These are phyloP conservation scores for Apiospora aurea DNA, from an alignment of 2,329 filamentous ascomycete species.

Conservation along the genomic window DNA sequence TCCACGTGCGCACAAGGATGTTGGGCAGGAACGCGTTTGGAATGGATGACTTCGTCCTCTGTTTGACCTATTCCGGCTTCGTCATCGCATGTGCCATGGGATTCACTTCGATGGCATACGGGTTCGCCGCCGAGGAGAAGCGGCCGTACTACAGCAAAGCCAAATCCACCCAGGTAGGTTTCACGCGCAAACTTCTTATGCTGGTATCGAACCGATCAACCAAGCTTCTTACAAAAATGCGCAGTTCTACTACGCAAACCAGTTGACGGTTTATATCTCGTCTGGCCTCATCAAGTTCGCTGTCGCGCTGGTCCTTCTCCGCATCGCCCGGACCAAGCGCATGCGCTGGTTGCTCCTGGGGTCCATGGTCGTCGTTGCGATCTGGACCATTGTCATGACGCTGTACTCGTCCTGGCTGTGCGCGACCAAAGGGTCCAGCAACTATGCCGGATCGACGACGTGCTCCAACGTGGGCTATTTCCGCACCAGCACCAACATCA, in stretches of 20 bases:
- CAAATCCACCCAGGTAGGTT: slow-evolving; percentile 31
- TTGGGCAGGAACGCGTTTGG: slow-evolving; percentile 39
- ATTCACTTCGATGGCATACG: slow-evolving; percentile 41
- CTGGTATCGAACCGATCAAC: no score
- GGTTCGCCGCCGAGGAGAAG: slow-evolving; percentile 38
- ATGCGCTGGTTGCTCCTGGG: slow-evolving; percentile 35
- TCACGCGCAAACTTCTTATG: background rate
- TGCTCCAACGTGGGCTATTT: slow-evolving; percentile 42
- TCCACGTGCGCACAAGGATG: slow-evolving; percentile 39
- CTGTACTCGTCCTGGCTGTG: slow-evolving; percentile 42
- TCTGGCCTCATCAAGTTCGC: slow-evolving; percentile 43
- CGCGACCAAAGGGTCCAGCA: slow-evolving; percentile 37
- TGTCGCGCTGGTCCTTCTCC: slow-evolving; percentile 43
- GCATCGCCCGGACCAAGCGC: slow-evolving; percentile 36
- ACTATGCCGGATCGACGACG: slow-evolving; percentile 38
- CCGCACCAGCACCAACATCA: slow-evolving; percentile 43
- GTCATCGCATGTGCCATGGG: slow-evolving; percentile 38
- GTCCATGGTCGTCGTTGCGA: slow-evolving; percentile 38
- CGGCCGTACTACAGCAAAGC: slow-evolving; percentile 36
- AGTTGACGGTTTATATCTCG: slow-evolving; percentile 41
- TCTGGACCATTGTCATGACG: slow-evolving; percentile 43
- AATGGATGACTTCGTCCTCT: slow-evolving; percentile 40
- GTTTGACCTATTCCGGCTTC: slow-evolving; percentile 41
- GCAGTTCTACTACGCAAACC: slow-evolving; percentile 42
- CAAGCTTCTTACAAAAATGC: background rate